Conservation (phyloP, 495 filamentous ascomycete species). For the Daldinia childiae region DNA sequence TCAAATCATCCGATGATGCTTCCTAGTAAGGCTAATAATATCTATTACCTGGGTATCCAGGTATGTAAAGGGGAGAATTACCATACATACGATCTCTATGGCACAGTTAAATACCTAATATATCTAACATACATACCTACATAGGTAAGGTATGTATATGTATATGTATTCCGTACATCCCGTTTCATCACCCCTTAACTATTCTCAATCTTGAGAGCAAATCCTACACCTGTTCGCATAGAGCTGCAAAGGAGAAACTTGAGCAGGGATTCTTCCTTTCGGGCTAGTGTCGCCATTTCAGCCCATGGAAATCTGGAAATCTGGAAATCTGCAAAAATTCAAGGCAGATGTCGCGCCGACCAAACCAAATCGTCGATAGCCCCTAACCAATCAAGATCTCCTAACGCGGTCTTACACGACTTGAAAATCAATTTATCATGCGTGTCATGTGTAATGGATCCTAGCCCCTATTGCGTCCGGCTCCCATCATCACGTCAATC, state of each 20-base stretch:
- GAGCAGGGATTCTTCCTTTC: slow-evolving; percentile 34
- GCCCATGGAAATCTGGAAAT: slow-evolving; percentile 39
- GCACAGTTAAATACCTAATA: background rate
- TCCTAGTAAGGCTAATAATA: slow-evolving; percentile 22
- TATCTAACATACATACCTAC: no score
- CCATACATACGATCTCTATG: background rate
- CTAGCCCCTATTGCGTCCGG: slow-evolving; percentile 40
- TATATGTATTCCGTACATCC: background rate
- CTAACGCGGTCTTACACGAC: slow-evolving; percentile 50
- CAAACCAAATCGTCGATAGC: slow-evolving; percentile 35
- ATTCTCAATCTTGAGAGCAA: slow-evolving; percentile 28
- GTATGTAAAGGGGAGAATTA: slow-evolving; percentile 1
- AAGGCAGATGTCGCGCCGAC: slow-evolving; percentile 46
- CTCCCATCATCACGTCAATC: slow-evolving; percentile 38
- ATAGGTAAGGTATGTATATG: background rate
- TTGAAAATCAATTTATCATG: slow-evolving; percentile 49
- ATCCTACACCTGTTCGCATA: slow-evolving; percentile 39
- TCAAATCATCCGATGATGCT: slow-evolving; percentile 25
- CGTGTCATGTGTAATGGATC: slow-evolving; percentile 48
- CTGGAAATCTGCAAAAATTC: slow-evolving; percentile 42
- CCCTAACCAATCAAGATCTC: slow-evolving; percentile 45
- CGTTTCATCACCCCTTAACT: slow-evolving; percentile 16
- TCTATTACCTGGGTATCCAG: background rate
- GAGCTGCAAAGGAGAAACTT: slow-evolving; percentile 34
- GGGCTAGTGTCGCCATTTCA: slow-evolving; percentile 43